These are phyloP conservation scores for Penicillium griseofulvum DNA, from an alignment of 2,329 filamentous ascomycete species.

Conservation along the genomic window DNA sequence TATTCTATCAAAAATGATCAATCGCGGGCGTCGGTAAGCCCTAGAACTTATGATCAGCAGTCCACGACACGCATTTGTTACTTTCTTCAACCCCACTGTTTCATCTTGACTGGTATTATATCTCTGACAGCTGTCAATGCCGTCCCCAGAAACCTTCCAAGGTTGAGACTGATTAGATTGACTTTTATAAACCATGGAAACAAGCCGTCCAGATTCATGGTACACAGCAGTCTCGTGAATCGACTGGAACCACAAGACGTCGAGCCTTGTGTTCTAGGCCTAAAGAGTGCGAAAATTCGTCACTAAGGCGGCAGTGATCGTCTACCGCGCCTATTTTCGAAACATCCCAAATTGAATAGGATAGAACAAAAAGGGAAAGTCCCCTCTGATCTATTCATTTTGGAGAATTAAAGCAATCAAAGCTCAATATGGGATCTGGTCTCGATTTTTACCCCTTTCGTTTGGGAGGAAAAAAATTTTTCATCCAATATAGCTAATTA, in stretches of 20 bases:
- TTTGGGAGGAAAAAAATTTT: background rate
- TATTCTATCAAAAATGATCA: background rate
- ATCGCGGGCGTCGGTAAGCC: background rate
- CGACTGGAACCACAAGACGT: background rate
- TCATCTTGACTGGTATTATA: background rate
- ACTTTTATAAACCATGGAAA: conserved; percentile 8
- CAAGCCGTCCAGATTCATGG: background rate
- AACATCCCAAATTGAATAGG: conserved; percentile 13
- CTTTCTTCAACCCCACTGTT: background rate
- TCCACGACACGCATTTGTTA: background rate
- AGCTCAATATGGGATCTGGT: background rate
- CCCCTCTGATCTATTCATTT: background rate
- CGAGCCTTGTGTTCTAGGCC: conserved; percentile 8
- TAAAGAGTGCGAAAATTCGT: background rate
- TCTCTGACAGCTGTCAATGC: background rate
- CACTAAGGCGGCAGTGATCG: conserved; percentile 13
- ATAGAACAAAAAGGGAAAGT: background rate
- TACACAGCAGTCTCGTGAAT: background rate
- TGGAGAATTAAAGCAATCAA: background rate
- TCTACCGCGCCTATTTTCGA: conserved; percentile 16
- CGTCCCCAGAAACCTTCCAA: conserved; percentile 5
- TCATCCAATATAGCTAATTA: background rate
- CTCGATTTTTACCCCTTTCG: background rate
- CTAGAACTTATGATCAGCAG: background rate
- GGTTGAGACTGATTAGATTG: conserved; percentile 7